Percentiles rank a stretch among this genome's conserved stretches.
These are phyloP conservation scores for Podospora comata DNA, from an alignment of 495 filamentous ascomycete species.

Conservation along the genomic window DNA sequence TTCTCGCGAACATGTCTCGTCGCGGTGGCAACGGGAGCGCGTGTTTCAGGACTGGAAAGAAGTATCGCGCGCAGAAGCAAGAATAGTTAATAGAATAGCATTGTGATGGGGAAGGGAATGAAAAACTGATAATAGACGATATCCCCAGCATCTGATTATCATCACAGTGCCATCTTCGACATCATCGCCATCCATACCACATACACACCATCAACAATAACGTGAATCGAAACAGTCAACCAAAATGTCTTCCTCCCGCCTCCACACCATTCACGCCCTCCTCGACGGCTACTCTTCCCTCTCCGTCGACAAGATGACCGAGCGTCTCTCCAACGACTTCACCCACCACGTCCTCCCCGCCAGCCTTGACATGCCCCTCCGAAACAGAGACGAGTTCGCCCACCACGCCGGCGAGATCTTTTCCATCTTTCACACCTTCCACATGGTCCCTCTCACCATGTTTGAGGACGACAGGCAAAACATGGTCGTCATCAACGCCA, in stretches of 20 bases:
- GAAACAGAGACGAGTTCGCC: conserved; percentile 33
- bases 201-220: background rate
- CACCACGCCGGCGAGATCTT: conserved; percentile 37
- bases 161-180: too few species aligned
- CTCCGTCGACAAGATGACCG: conserved; percentile 31
- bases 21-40: background rate
- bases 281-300: conserved; percentile 39
- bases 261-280: conserved; percentile 31
- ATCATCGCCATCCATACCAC: too few species aligned
- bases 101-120: background rate
- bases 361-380: conserved; percentile 36
- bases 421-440: conserved; percentile 38
- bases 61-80: background rate
- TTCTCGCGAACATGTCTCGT: background rate
- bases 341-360: conserved; percentile 38
- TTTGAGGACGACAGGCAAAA: conserved; percentile 34
- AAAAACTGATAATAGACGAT: background rate
- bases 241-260: conserved; percentile 14
- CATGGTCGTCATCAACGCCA: conserved; percentile 33
- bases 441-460: conserved; percentile 36
- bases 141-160: background rate
- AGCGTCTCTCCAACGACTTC: conserved; percentile 33
- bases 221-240: background rate
- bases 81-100: background rate
- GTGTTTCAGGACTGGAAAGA: background rate